phyloP scores from a whole-genome alignment of 2,329 filamentous ascomycete species.

The Colletotrichum sp. region DNA sequence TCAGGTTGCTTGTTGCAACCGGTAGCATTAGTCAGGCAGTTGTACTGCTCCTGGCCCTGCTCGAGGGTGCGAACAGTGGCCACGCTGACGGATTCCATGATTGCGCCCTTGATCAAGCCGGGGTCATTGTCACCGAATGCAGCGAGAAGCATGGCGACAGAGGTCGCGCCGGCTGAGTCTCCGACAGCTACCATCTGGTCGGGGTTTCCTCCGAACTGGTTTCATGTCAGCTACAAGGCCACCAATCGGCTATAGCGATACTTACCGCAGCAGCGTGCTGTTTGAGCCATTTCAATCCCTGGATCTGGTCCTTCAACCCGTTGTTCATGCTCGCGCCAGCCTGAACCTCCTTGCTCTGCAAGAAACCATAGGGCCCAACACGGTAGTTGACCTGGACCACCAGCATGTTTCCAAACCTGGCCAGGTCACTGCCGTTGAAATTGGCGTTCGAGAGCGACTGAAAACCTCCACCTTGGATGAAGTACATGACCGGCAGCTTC shows the following conservation, averaged over 20 bases:
- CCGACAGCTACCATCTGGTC: conserved; percentile 72
- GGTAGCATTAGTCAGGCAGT: conserved; percentile 44
- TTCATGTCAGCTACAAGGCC: not conserved
- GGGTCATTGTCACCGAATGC: conserved; percentile 55
- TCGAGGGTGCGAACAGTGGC: conserved; percentile 43
- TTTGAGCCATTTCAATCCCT: conserved; percentile 73
- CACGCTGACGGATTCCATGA: conserved; percentile 57
- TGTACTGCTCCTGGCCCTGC: conserved; percentile 54
- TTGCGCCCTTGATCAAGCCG: conserved; percentile 55
- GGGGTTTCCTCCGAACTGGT: conserved; percentile 71
- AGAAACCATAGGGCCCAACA: conserved; percentile 75
- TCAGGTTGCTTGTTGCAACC: conserved; percentile 45
- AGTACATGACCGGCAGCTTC: conserved; percentile 67
- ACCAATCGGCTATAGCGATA: fast-evolving
- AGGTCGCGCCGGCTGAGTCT: conserved; percentile 70
- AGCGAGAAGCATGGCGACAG: conserved; percentile 68
- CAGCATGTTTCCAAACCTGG: conserved; percentile 54
- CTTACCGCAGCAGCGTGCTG: conserved; percentile 57
- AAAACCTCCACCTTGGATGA: conserved; percentile 66
- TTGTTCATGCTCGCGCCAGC: conserved; percentile 63
- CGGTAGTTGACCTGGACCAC: conserved; percentile 80
- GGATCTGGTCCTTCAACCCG: conserved; percentile 73
- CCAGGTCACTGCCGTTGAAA: conserved; percentile 16
- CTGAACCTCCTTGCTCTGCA: conserved; percentile 57
- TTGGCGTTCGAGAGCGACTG: conserved; percentile 48